Evolutionary conservation across 129 eudicot species (phyloP).

Genomic region (carrot (Daucus carota)): DNA sequence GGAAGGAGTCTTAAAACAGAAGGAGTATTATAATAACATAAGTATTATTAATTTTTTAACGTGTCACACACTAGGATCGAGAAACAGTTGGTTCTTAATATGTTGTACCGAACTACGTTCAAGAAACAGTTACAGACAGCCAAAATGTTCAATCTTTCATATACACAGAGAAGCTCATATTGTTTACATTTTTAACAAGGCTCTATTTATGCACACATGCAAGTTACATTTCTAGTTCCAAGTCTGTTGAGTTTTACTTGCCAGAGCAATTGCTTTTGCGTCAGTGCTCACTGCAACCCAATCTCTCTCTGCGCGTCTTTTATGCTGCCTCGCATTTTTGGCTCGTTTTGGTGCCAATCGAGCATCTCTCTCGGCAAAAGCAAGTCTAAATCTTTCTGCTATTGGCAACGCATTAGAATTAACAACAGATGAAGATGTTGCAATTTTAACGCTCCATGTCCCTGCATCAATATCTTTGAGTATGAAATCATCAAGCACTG

Average conservation of each 20-base stretch:
- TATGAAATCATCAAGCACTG: constrained; percentile 49
- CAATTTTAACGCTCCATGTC: constrained; percentile 50
- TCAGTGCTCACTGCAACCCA: constrained; percentile 48
- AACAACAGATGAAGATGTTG: constrained; percentile 18
- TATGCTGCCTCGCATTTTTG: constrained; percentile 83
- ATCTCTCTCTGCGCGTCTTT: constrained; percentile 73
- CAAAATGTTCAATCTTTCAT: neutral
- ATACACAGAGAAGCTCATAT: neutral
- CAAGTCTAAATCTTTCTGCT: constrained; percentile 88
- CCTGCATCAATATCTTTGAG: constrained; percentile 63
- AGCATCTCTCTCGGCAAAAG: constrained; percentile 86
- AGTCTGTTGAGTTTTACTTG: constrained; percentile 48
- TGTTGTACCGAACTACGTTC: too few species aligned
- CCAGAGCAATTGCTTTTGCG: constrained; percentile 72
- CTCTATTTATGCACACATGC: neutral
- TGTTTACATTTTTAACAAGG: neutral
- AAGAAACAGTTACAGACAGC: too few species aligned
- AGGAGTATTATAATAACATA: too few species aligned
- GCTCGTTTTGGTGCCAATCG: constrained; percentile 93
- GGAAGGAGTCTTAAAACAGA: too few species aligned
- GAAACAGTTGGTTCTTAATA: too few species aligned
- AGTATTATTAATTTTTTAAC: too few species aligned
- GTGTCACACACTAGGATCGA: too few species aligned
- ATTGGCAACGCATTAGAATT: constrained; percentile 49
- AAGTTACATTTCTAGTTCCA: constrained; percentile 14